Conservation (phyloP, 2,329 filamentous ascomycete genomes). For the Ascochyta viciae-villosae region DNA sequence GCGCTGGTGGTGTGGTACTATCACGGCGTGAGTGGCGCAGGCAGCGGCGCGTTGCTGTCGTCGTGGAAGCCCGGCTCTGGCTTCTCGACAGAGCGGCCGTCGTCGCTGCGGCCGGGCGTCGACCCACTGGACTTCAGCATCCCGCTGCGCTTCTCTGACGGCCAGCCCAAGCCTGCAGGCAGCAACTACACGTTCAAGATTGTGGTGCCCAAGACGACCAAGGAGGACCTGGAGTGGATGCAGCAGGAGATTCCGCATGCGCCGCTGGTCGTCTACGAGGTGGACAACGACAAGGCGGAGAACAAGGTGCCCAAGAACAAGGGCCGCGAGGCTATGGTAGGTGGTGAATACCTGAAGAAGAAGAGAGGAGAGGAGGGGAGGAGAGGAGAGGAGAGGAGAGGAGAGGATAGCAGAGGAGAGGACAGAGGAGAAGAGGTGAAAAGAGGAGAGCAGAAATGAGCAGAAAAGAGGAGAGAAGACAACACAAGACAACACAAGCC, state of each 20-base stretch:
- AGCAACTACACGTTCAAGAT: slow-evolving; percentile 47
- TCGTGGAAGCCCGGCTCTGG: slow-evolving; percentile 22
- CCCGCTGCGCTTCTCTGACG: slow-evolving; percentile 42
- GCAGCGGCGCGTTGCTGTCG: slow-evolving; percentile 17
- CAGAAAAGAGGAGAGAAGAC: too few species aligned
- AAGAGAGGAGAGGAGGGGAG: too few species aligned
- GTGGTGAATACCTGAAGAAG: neutral
- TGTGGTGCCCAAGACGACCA: slow-evolving; percentile 47
- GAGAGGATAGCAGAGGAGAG: too few species aligned
- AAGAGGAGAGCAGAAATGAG: too few species aligned
- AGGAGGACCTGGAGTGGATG: slow-evolving; percentile 49
- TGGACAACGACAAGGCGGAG: slow-evolving; percentile 58
- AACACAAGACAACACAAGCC: neutral
- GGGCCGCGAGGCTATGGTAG: slow-evolving; percentile 65
- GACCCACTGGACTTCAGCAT: slow-evolving; percentile 48
- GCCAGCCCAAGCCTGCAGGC: slow-evolving; percentile 40
- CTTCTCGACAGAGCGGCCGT: slow-evolving; percentile 12
- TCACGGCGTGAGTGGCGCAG: slow-evolving; percentile 19
- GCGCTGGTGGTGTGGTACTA: slow-evolving; percentile 43
- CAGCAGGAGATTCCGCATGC: slow-evolving; percentile 42
- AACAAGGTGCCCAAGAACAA: slow-evolving; percentile 65
- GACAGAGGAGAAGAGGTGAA: too few species aligned
- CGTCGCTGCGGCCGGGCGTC: slow-evolving; percentile 24
- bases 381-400: too few species aligned
- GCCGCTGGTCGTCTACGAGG: slow-evolving; percentile 58